phyloP scores from a whole-genome alignment of 805 yeast genomes.

The Candida vaughaniae region DNA sequence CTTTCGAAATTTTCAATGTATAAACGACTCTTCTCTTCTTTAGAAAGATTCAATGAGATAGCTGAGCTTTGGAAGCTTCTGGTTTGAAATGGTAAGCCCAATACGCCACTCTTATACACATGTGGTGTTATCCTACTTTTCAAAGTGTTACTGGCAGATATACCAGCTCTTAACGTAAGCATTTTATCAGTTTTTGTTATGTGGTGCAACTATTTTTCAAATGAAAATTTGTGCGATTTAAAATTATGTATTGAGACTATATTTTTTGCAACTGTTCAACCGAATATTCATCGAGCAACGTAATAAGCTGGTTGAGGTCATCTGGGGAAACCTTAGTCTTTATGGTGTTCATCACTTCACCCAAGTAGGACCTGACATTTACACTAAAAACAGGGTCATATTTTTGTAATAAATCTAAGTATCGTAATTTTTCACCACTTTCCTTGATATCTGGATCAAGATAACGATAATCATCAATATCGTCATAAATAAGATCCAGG shows the following conservation, averaged over 20 bases:
- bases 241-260: too few species aligned
- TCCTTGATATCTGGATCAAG: slow-evolving; percentile 41
- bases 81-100: too few species aligned
- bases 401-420: slow-evolving; percentile 27
- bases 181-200: too few species aligned
- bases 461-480: slow-evolving; percentile 42
- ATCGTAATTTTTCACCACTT: slow-evolving; percentile 42
- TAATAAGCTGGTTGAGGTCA: slow-evolving; percentile 35
- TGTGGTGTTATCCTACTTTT: too few species aligned
- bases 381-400: slow-evolving; percentile 42
- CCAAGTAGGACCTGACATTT: slow-evolving; percentile 46
- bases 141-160: too few species aligned
- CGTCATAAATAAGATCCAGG: slow-evolving; percentile 38
- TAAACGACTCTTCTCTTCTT: slow-evolving; percentile 10
- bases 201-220: too few species aligned
- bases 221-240: too few species aligned
- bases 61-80: neutral
- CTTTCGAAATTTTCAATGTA: slow-evolving; percentile 16
- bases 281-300: slow-evolving; percentile 36
- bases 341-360: slow-evolving; percentile 25
- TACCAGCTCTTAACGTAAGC: too few species aligned
- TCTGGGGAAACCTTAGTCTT: slow-evolving; percentile 20
- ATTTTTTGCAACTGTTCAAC: slow-evolving; percentile 25
- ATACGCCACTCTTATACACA: too few species aligned
- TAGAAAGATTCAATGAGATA: slow-evolving; percentile 1